Conservation (phyloP, 208 protist genomes). For the Porcisia hertigi region DNA sequence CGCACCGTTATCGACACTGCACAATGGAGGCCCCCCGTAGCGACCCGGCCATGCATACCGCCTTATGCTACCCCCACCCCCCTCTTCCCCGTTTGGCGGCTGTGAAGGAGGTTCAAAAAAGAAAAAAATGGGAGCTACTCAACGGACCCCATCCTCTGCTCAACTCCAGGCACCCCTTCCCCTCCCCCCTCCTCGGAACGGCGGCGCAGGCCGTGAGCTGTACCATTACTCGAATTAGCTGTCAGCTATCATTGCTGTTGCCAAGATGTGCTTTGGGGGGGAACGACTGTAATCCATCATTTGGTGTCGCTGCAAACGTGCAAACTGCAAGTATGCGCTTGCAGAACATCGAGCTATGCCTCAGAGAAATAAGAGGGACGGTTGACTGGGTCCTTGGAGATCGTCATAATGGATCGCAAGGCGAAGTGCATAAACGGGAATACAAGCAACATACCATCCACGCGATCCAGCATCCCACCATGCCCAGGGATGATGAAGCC, state of each 20-base stretch:
- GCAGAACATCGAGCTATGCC: neutral
- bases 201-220: neutral
- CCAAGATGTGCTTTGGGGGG: neutral
- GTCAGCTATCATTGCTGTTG: neutral
- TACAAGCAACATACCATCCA: conserved; percentile 83
- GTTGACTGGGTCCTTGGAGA: neutral
- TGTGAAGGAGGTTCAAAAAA: neutral
- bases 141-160: neutral
- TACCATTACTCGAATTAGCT: neutral
- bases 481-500: conserved; percentile 87
- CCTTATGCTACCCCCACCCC: neutral
- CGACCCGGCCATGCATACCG: neutral
- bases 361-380: neutral
- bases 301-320: neutral
- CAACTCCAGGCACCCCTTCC: neutral
- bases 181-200: too few species aligned
- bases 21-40: too few species aligned
- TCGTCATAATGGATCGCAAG: conserved; percentile 32
- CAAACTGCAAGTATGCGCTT: neutral
- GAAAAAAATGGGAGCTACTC: neutral
- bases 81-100: neutral
- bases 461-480: conserved; percentile 89
- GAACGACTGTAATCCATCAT: neutral
- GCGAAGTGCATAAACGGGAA: conserved; percentile 78
- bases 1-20: neutral